These are phyloP conservation scores for Parastagonospora avenae DNA, from an alignment of 2,329 filamentous ascomycete genomes.

Conservation along the genomic window DNA sequence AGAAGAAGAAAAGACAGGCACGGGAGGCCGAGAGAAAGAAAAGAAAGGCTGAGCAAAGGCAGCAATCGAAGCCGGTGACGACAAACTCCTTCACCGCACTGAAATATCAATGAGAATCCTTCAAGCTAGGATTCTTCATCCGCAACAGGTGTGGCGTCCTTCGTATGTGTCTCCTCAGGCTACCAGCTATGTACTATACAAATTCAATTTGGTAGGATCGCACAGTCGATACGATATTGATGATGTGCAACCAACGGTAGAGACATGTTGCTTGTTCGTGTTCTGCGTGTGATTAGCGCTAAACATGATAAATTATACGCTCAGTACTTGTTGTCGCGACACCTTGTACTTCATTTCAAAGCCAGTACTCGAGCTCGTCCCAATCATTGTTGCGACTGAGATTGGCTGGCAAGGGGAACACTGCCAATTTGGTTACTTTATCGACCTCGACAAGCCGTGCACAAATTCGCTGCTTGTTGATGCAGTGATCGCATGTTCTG, in stretches of 20 bases:
- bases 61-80: slow-evolving; percentile 2
- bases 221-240: too few species aligned
- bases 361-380: slow-evolving; percentile 1
- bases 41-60: slow-evolving; percentile 23
- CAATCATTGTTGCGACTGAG: rapidly evolving
- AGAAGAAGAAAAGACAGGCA: slow-evolving; percentile 30
- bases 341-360: not conserved
- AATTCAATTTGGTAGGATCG: too few species aligned
- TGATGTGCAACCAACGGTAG: too few species aligned
- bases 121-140: too few species aligned
- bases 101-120: not conserved
- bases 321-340: too few species aligned
- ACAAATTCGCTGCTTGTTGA: not conserved
- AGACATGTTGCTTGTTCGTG: too few species aligned
- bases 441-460: not conserved
- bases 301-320: too few species aligned
- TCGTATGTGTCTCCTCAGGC: too few species aligned
- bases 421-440: too few species aligned
- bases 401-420: not conserved
- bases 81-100: not conserved
- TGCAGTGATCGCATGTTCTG: slow-evolving; percentile 1
- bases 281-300: too few species aligned
- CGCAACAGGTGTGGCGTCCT: too few species aligned
- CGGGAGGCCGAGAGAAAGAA: slow-evolving; percentile 36
- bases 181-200: too few species aligned